These are phyloP conservation scores for Colletotrichum sansevieriae DNA, from an alignment of 2,329 filamentous ascomycete species.

Conservation along the genomic window DNA sequence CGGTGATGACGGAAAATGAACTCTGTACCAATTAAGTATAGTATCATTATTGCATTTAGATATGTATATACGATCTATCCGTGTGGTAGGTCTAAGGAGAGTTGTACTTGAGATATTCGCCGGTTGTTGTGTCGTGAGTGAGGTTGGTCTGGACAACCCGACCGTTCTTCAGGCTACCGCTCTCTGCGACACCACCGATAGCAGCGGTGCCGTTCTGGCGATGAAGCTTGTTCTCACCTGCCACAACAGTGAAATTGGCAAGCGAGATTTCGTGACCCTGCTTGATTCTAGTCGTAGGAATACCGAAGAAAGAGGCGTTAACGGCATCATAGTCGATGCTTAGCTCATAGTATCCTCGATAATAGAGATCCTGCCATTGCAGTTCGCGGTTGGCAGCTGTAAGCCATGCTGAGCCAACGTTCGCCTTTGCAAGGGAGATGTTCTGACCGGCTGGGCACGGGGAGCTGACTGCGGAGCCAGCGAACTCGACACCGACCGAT, in stretches of 20 bases:
- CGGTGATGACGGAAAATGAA: neutral
- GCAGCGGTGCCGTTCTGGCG: conserved; percentile 50
- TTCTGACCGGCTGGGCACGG: conserved; percentile 25
- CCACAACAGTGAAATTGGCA: conserved; percentile 77
- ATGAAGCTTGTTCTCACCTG: conserved; percentile 69
- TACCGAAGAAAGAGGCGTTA: conserved; percentile 70
- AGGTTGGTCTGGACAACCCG: conserved; percentile 62
- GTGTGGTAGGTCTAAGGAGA: neutral
- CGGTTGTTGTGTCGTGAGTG: conserved; percentile 52
- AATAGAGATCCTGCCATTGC: conserved; percentile 81
- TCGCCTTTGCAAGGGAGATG: conserved; percentile 4
- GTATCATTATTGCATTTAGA: neutral
- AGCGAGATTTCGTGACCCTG: conserved; percentile 75
- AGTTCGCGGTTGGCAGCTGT: conserved; percentile 68
- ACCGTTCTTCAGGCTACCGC: conserved; percentile 67
- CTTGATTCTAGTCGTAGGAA: conserved; percentile 68
- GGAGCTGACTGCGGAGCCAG: conserved; percentile 71
- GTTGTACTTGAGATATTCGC: conserved; percentile 28
- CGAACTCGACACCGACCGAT: conserved; percentile 73
- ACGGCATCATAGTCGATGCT: conserved; percentile 68
- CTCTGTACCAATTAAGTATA: neutral
- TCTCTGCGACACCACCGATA: conserved; percentile 60
- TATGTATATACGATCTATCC: no score
- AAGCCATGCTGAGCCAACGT: conserved; percentile 4
- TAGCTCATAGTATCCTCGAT: conserved; percentile 79